Evolutionary conservation across 306 rosid species (phyloP).

Genomic region (Ormosia emarginata): DNA sequence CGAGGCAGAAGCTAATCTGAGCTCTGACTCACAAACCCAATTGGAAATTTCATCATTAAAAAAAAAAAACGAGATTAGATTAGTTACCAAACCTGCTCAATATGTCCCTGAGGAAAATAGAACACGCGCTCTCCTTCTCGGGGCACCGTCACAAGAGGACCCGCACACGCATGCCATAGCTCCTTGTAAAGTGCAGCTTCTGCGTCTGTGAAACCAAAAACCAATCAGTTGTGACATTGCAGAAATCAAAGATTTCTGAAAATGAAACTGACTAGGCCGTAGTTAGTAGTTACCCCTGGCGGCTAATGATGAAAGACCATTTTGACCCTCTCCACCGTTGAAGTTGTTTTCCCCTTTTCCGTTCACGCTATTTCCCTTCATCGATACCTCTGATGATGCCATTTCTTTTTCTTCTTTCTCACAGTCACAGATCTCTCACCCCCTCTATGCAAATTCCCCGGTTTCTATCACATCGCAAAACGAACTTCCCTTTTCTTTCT

Average conservation of each 20-base stretch:
- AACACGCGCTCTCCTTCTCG: conserved; percentile 73
- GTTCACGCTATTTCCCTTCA: conserved; percentile 50
- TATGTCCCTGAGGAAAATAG: conserved; percentile 98
- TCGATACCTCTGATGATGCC: conserved; percentile 67
- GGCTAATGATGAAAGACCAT: conserved; percentile 31
- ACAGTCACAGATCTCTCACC: conserved; percentile 55
- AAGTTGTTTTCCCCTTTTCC: conserved; percentile 40
- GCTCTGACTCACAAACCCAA: not conserved
- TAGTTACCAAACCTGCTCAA: conserved; percentile 65
- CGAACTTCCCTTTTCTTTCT: not conserved
- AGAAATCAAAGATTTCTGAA: not conserved
- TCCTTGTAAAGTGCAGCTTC: conserved; percentile 79
- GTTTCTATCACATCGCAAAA: not conserved
- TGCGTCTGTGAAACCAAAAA: conserved; percentile 44
- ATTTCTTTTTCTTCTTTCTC: conserved; percentile 15
- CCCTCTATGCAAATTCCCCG: not conserved
- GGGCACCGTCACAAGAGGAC: conserved; percentile 92
- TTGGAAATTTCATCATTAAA: not conserved
- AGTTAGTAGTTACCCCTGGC: conserved; percentile 37
- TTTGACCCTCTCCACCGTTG: conserved; percentile 34
- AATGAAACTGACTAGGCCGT: not conserved
- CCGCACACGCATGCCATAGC: conserved; percentile 98
- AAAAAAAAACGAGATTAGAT: not conserved
- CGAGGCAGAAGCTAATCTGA: not conserved
- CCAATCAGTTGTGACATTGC: not conserved